phyloP scores from a whole-genome alignment of 306 rosid genomes.

The Gastrolobium bilobum region DNA sequence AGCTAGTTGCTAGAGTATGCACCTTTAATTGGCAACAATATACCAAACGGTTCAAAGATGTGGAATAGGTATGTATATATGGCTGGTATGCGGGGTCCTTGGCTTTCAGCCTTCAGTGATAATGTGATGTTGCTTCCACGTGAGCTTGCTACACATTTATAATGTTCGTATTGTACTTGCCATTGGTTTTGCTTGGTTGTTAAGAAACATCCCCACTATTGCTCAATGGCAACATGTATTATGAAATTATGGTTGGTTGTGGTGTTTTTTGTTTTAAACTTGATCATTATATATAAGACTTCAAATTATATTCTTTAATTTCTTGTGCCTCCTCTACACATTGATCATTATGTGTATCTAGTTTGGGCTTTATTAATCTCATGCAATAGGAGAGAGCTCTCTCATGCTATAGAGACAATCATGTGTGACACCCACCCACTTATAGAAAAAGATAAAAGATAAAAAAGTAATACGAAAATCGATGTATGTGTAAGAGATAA shows the following conservation, averaged over 20 bases:
- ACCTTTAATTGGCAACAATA: slow-evolving; percentile 19
- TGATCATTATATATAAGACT: background rate
- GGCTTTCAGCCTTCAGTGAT: background rate
- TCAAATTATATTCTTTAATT: background rate
- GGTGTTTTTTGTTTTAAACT: background rate
- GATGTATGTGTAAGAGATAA: no score
- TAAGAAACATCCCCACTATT: slow-evolving; percentile 59
- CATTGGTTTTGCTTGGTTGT: slow-evolving; percentile 60
- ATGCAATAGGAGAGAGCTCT: no score
- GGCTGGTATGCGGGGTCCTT: slow-evolving; percentile 49
- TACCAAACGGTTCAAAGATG: slow-evolving; percentile 31
- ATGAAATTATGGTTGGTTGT: slow-evolving; percentile 15
- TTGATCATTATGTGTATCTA: background rate
- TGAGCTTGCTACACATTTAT: slow-evolving; percentile 46
- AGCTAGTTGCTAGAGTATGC: slow-evolving; percentile 19
- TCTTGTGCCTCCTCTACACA: background rate
- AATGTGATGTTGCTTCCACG: slow-evolving; percentile 47
- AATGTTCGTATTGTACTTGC: slow-evolving; percentile 27
- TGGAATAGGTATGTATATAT: background rate
- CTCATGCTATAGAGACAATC: no score
- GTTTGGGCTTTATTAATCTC: no score
- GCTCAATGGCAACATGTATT: slow-evolving; percentile 34
- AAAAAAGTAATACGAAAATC: no score
- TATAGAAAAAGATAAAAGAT: no score
- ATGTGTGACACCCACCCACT: no score